Evolutionary conservation across 257 asterid species (phyloP), one percentile per base, ranked within the genome.

Genomic region (Petrea volubilis): DNA sequence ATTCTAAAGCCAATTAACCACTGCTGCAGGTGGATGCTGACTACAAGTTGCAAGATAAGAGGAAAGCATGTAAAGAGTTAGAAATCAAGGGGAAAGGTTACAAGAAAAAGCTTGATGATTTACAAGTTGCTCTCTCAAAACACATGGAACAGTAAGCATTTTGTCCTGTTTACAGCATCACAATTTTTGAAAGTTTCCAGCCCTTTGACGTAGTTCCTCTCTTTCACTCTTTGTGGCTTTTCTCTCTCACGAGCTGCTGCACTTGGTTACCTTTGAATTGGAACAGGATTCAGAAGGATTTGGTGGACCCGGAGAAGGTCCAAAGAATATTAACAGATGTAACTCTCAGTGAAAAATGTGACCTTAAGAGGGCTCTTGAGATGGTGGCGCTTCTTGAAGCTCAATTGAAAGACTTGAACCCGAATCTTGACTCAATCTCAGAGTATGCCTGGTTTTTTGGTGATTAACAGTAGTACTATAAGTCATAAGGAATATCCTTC

Each of bases 371-470:
- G 75, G 91, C 91, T 68, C 90, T 95, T 47, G 98, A 90, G 84
- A 88, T 74, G 87, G 93, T 92, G 82, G 86, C 91, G 15, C 90
- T 95, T 68, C 90, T 95, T 61, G 97, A 92, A 73, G 97, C 98
- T 70, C 98, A 92, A 82, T 74, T 92, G 80, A 90, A 90, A 74
- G 99, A 95, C 77, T 85, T 92, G 96, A 95, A 81, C 74, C 99
- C 99, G 31, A 95, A 95, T 83, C 98, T 92, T 44, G 99, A 92
- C 75, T 92, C 98, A 23, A 92, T 95, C 21, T 66, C 99, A 64
- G 99, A 95, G 99, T 95, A 95, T 34, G 85, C 59, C 20, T 51
- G 36, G 36, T n/a, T n/a, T n/a, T n/a, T n/a, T 68, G n/a, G 24
- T 44, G 66, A 31, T 65, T 47, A 21, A 70, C 46, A 21, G 24